Percentiles rank a stretch among this genome's conserved stretches.
Conservation (phyloP, 345 rosid species). For the thale cress (Arabidopsis thaliana) region TAIR10.1 NC_003071.7:14470501-14471000, state of each 20-base stretch:
- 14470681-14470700: not conserved
- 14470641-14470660: constrained; percentile 3
- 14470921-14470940: too few species aligned
- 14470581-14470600: not conserved
- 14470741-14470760: not conserved
- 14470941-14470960: too few species aligned
- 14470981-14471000: not conserved
- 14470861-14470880: not conserved
- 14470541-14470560: not conserved
- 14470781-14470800: constrained; percentile 17
- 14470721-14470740: not conserved
- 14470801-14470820: not conserved
- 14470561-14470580: constrained; percentile 12
- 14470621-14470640: not conserved
- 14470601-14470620: constrained; percentile 14
- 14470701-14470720: not conserved
- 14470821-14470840: not conserved
- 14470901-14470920: not conserved
- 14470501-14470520: not conserved
- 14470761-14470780: not conserved
- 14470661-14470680: not conserved
- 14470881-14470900: not conserved
- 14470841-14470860: not conserved
- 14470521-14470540: not conserved
- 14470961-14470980: too few species aligned